Percentiles rank a stretch among this genome's conserved stretches.
Evolutionary conservation across 2,329 filamentous ascomycete species (phyloP).

Genomic region (Zymoseptoria passerinii): DNA sequence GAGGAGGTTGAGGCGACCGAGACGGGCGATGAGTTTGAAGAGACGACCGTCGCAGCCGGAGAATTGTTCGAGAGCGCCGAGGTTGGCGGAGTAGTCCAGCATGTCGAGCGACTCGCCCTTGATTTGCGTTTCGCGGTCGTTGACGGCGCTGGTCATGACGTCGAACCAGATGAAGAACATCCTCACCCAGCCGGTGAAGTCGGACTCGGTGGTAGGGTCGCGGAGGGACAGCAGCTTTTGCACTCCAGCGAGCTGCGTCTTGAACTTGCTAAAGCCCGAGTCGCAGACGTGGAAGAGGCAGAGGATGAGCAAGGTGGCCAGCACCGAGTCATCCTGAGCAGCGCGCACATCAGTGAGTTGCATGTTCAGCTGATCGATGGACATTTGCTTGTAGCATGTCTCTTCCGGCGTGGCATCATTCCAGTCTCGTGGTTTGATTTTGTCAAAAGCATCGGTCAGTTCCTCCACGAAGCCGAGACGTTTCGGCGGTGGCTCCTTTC

Average conservation of each 20-base stretch:
- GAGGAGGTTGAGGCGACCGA: constrained; percentile 76
- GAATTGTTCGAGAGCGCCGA: constrained; percentile 72
- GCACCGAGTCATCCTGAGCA: constrained; percentile 74
- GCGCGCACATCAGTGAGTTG: constrained; percentile 69
- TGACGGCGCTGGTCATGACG: constrained; percentile 83
- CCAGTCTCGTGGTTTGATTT: constrained; percentile 29
- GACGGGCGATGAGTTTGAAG: constrained; percentile 76
- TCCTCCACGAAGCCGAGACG: constrained; percentile 28
- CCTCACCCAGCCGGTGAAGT: constrained; percentile 81
- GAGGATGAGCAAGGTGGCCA: constrained; percentile 78
- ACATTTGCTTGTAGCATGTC: constrained; percentile 73
- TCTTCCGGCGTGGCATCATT: constrained; percentile 63
- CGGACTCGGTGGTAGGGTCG: constrained; percentile 49
- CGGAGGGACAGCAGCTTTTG: constrained; percentile 80
- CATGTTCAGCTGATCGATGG: constrained; percentile 73
- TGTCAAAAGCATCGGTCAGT: constrained; percentile 20
- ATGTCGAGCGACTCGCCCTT: constrained; percentile 55
- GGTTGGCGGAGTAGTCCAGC: constrained; percentile 55
- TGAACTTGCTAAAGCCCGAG: constrained; percentile 85
- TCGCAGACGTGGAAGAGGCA: constrained; percentile 93
- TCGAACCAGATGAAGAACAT: constrained; percentile 92
- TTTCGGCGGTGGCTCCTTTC: constrained; percentile 51
- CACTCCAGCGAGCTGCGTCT: constrained; percentile 85
- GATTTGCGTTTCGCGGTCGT: constrained; percentile 81
- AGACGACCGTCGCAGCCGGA: constrained; percentile 79